Evolutionary conservation across 2,329 filamentous ascomycete species (phyloP), one percentile per base, ranked within the genome.

Genomic region (Acrocalymma vagum): DNA sequence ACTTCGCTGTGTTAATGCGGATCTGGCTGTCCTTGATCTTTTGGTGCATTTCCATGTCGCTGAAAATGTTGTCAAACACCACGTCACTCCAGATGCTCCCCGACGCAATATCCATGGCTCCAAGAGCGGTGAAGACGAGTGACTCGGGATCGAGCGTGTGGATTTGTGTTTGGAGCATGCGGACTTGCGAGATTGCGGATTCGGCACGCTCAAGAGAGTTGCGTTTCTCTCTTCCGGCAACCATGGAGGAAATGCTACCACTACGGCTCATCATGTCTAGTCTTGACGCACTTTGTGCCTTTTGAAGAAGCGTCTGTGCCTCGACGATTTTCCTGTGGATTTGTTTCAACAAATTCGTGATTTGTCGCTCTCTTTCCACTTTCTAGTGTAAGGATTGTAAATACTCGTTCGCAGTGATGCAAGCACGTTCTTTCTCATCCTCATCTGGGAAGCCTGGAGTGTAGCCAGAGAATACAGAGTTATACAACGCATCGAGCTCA

Each of bases 51-150:
- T 71, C 70, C 67, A 77, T 73, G 42, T 82, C 78, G 7, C 70
- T 72, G 52, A 79, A 78, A 42, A 80, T 73, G 33, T 80, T 81
- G 52, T 82, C 77, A 50, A 81, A 81, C n/a, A 81, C 67, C 3
- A 82, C 68, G 44, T 82, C 78, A 6, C 67, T 69, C 59, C 81
- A 70, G 10, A 79, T 67, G 38, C 62, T 70, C 1, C 76, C 75
- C 26, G 74, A 68, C 0, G 74, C 72, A 30, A 81, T 74, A 14
- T 61, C 60, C 14, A 79, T 67, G 0, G 58, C 38, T 1, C 63
- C 62, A 36, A 82, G 60, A 3, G 57, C 50, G 3, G 58, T n/a
- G n/a, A n/a, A n/a, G n/a, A n/a, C n/a, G n/a, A n/a, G 53, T 2
- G 80, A 63, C 1, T 62, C 45, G 0, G 71, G 72, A 3, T 74